Percentiles rank a stretch among this genome's conserved stretches.
Conservation (phyloP, 306 rosid species). For the Prunus mongolica region DNA sequence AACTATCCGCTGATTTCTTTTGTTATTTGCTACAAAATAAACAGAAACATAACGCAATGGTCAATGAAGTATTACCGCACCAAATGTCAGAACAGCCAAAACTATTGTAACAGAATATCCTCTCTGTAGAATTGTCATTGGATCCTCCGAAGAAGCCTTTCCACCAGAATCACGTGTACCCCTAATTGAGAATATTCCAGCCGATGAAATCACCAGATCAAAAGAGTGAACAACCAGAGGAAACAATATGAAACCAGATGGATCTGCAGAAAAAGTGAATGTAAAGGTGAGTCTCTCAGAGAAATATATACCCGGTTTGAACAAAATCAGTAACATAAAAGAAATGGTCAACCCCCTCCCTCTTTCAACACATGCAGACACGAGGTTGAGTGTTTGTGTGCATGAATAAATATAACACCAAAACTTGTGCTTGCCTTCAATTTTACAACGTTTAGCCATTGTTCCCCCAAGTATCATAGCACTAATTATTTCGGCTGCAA, state of each 20-base stretch:
- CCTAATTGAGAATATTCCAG: conserved; percentile 87
- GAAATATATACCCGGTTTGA: conserved; percentile 3
- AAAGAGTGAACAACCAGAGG: conserved; percentile 97
- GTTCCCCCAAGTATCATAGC: conserved; percentile 99
- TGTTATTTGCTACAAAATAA: background rate
- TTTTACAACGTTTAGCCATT: conserved; percentile 93
- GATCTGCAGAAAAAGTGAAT: conserved; percentile 59
- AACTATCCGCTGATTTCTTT: background rate
- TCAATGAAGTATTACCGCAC: conserved; percentile 64
- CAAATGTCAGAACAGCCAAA: conserved; percentile 87
- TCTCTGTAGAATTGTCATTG: conserved; percentile 90
- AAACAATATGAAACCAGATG: conserved; percentile 98
- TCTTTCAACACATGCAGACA: background rate
- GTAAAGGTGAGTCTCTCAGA: conserved; percentile 28
- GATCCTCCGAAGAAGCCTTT: conserved; percentile 79
- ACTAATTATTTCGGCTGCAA: conserved; percentile 97
- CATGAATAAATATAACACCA: conserved; percentile 1
- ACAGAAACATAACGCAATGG: conserved; percentile 9
- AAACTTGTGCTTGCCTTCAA: conserved; percentile 56
- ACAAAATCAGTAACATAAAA: conserved; percentile 2
- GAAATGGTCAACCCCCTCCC: background rate
- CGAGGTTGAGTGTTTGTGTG: background rate
- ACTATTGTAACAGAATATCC: conserved; percentile 89
- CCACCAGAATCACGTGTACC: conserved; percentile 78
- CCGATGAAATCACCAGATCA: conserved; percentile 86